phyloP scores from a whole-genome alignment of 2,329 filamentous ascomycete genomes.

The Trichophyton verrucosum region DNA sequence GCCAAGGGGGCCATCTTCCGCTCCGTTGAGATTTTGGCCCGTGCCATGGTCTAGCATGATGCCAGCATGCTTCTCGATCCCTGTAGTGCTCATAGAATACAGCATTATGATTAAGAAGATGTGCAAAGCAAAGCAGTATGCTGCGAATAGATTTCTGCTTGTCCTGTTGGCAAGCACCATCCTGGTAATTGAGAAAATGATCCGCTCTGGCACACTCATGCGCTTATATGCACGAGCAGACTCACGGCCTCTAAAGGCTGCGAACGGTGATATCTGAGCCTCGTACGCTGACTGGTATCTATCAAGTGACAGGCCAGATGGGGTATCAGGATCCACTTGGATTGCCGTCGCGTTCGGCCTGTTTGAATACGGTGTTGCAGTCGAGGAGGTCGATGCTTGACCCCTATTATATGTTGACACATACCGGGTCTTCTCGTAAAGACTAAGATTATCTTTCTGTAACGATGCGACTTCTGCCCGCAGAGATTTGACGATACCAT shows the following conservation, averaged over 20 bases:
- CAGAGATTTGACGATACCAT: constrained; percentile 69
- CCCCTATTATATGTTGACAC: constrained; percentile 82
- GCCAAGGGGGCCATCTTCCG: not conserved
- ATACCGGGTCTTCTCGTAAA: constrained; percentile 97
- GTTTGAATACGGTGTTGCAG: constrained; percentile 48
- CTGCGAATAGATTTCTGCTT: constrained; percentile 86
- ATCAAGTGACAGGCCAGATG: constrained; percentile 58
- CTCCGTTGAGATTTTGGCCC: not conserved
- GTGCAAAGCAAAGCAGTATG: constrained; percentile 81
- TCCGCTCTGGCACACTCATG: constrained; percentile 82
- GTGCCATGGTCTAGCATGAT: not conserved
- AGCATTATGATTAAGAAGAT: constrained; percentile 74
- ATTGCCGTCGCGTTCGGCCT: constrained; percentile 67
- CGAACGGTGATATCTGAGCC: constrained; percentile 88
- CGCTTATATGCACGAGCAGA: constrained; percentile 79
- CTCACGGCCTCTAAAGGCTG: constrained; percentile 88
- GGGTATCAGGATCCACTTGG: constrained; percentile 46
- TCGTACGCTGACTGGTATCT: constrained; percentile 89
- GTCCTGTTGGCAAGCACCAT: constrained; percentile 82
- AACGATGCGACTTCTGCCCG: constrained; percentile 82
- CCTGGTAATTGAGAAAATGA: constrained; percentile 79
- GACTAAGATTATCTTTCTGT: constrained; percentile 87
- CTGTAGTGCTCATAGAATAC: constrained; percentile 55
- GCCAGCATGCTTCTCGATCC: constrained; percentile 5
- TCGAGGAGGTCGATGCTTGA: constrained; percentile 47